Conservation (phyloP, 306 rosid genomes). For the Trifolium subterraneum region DNA sequence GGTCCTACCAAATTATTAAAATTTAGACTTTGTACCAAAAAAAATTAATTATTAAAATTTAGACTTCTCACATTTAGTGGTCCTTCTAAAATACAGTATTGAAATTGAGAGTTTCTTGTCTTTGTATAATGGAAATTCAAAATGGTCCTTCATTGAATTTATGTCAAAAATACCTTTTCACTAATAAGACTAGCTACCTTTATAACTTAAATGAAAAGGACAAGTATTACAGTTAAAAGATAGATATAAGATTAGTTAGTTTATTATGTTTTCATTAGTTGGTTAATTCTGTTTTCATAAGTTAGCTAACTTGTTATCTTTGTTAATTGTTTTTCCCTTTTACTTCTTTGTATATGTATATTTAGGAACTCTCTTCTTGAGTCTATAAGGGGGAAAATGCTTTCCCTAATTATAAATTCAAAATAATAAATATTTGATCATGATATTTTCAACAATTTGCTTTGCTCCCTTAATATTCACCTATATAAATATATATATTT, state of each 20-base stretch:
- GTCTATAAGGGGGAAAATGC: too few relatives aligned
- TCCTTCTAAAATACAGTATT: constrained; percentile 11
- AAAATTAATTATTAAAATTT: not conserved
- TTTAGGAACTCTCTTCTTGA: not conserved
- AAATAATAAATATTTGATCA: too few relatives aligned
- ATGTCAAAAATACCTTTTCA: not conserved
- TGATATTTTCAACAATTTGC: not conserved
- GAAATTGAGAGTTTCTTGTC: not conserved
- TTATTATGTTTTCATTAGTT: not conserved
- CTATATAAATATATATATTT: not conserved
- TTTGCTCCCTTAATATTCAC: not conserved
- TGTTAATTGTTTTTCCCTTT: not conserved
- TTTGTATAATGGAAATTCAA: not conserved
- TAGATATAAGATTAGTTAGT: not conserved
- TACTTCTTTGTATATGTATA: not conserved
- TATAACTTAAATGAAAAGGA: not conserved
- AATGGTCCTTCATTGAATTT: not conserved
- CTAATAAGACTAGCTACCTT: not conserved
- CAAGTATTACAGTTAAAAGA: not conserved
- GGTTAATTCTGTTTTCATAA: not conserved
- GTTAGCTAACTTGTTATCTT: not conserved
- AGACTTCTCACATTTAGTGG: constrained; percentile 14
- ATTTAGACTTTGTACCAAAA: not conserved
- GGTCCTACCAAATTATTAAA: constrained; percentile 15
- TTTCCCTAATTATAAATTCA: too few relatives aligned